Percentiles rank a stretch among this genome's conserved stretches.
Conservation (phyloP, 1,139 yeast genomes). For the Geotrichum klebahnii region DNA sequence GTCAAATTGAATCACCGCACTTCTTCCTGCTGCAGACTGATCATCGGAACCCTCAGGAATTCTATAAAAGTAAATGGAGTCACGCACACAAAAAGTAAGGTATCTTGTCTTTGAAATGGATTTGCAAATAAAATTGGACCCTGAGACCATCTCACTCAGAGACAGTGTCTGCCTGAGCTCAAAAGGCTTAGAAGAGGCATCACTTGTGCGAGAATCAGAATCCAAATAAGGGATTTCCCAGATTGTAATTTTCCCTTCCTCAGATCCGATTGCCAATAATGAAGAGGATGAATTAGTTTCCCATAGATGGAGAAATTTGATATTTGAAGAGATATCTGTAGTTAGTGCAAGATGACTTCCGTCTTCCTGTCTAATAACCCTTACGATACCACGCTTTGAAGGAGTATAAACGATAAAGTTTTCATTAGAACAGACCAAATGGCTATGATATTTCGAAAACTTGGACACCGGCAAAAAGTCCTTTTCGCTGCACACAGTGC, state of each 20-base stretch:
- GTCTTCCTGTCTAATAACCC: conserved; percentile 32
- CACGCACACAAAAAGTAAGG: conserved; percentile 8
- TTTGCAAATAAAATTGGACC: conserved; percentile 10
- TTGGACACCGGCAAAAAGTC: conserved; percentile 30
- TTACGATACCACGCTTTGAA: conserved; percentile 29
- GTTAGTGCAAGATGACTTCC: conserved; percentile 28
- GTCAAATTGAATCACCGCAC: conserved; percentile 16
- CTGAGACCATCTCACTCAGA: not conserved
- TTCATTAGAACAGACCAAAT: conserved; percentile 33
- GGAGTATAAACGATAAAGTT: conserved; percentile 36
- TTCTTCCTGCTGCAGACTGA: not conserved
- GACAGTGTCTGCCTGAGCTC: conserved; percentile 10
- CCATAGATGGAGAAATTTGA: conserved; percentile 18
- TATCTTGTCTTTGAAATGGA: conserved; percentile 16
- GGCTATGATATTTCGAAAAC: conserved; percentile 27
- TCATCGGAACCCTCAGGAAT: conserved; percentile 9
- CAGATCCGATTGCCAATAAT: conserved; percentile 17
- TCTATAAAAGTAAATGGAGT: conserved; percentile 8
- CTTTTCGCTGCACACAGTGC: conserved; percentile 16
- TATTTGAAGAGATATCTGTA: conserved; percentile 10
- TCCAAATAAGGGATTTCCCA: conserved; percentile 15
- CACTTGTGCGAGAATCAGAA: not conserved
- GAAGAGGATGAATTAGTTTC: conserved; percentile 16
- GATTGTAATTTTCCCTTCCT: conserved; percentile 13
- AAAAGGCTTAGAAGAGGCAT: not conserved